Percentiles rank a stretch among this genome's conserved stretches.
phyloP scores from a whole-genome alignment of 805 yeast genomes.

The Saccharomycopsis guyanensis region DNA sequence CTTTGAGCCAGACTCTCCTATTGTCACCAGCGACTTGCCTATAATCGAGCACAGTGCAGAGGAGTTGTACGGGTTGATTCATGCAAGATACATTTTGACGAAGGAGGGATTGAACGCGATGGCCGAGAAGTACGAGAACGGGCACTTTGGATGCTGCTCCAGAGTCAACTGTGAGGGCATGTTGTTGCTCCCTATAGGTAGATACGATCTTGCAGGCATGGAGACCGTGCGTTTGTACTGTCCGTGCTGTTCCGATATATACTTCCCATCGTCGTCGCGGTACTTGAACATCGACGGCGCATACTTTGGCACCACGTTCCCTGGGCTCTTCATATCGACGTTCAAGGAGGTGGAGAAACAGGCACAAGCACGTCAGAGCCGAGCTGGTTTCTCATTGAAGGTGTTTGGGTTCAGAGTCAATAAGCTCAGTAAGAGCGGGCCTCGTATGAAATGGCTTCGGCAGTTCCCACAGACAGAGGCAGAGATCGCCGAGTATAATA shows the following conservation, averaged over 20 bases:
- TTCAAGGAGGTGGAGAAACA: constrained; percentile 85
- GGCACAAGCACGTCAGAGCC: constrained; percentile 47
- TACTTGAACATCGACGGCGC: constrained; percentile 92
- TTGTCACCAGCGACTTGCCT: constrained; percentile 60
- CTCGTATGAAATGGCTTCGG: constrained; percentile 95
- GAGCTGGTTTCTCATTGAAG: constrained; percentile 47
- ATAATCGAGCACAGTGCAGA: constrained; percentile 86
- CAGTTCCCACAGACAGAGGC: constrained; percentile 57
- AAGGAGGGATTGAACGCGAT: constrained; percentile 82
- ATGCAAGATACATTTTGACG: constrained; percentile 83
- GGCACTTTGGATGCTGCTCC: constrained; percentile 89
- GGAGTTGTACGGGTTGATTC: constrained; percentile 85
- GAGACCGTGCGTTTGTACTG: constrained; percentile 91
- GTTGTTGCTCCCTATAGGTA: constrained; percentile 86
- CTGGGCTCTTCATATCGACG: constrained; percentile 84
- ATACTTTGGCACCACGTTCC: constrained; percentile 92
- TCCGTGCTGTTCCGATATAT: constrained; percentile 89
- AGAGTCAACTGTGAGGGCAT: constrained; percentile 83
- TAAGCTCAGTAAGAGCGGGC: constrained; percentile 70
- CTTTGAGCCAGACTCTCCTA: constrained; percentile 52
- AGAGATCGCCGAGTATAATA: constrained; percentile 54
- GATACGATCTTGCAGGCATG: constrained; percentile 82
- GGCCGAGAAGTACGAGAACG: constrained; percentile 90
- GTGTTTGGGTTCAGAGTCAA: constrained; percentile 83
- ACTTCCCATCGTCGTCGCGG: constrained; percentile 80